Evolutionary conservation across 2,329 filamentous ascomycete genomes (phyloP), one percentile per base, ranked within the genome.

Genomic region (Ceratocystiopsis brevicomis): DNA sequence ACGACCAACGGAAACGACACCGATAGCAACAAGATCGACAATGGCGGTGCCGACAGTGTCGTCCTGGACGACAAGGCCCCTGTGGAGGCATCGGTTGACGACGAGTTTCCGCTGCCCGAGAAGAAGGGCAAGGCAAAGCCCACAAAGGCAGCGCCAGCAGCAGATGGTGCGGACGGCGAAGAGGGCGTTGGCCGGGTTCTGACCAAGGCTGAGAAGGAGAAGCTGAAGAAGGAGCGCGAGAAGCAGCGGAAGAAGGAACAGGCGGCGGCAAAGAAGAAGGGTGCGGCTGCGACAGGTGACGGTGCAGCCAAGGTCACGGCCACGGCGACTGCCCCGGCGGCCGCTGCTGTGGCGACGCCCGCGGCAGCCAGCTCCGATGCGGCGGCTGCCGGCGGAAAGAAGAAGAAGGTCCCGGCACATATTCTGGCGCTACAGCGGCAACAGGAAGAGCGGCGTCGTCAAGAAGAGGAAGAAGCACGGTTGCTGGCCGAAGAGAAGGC

Each of bases 171-270:
- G 6, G 69, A 66, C 3, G 69, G 67, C 17, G 68, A 68, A 16
- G 68, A 63, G 12, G 73, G 60, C 9, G 69, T 67, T 46, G 79
- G 79, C 38, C 73, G 77, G 44, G 70, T 96, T 40, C 77, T 96
- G 65, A 93, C 85, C 36, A 98, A 96, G 73, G 90, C 92, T 46
- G 87, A 98, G 66, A 98, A 98, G 67, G 90, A 98, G 61, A 93
- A 85, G 63, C 71, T 88, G 56, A 96, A 88, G 72, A 98, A 95
- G 66, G 90, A 98, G 67, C 78, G 85, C 48, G 90, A 98, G 68
- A 98, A 98, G 76, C 83, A 90, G 65, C 73, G 87, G 52, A 98
- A 98, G 68, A 98, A 87, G 76, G 90, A 98, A 63, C 81, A 96
- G 79, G 84, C 85, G 51, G 77, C 81, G 25, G 85, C 87, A 66